Evolutionary conservation across 2,329 filamentous ascomycete genomes (phyloP), one percentile per base, ranked within the genome.

Genomic region (Gnomoniopsis smithogilvyi): DNA sequence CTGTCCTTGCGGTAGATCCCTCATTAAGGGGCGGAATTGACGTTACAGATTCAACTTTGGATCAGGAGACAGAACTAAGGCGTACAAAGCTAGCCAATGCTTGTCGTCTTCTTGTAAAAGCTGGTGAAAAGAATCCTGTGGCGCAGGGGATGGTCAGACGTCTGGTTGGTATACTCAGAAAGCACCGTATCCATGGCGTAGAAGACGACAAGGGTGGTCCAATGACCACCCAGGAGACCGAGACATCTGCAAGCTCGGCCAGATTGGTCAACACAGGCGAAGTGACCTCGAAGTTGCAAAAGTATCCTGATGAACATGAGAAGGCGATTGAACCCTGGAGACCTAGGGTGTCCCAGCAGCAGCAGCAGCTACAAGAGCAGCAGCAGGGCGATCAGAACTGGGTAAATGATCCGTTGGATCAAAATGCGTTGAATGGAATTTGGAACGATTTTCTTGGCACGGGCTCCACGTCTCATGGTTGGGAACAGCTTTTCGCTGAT

Each of bases 401-500:
- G 58, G 21, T 19, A 3, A 36, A 21, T 33, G 57, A 33, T 17
- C 15, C 36, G 6, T 21, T 47, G 43, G 59, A 56, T 12, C 45
- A 47, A 12, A 24, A 30, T 15, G 51, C 22, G 21, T 19, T 58
- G 17, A 21, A 48, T 34, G 47, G 55, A 8, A 59, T 60, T 11
- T 65, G 60, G 62, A 43, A 57, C 33, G 60, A 60, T 26, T 51
- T 63, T 10, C 34, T 60, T 3, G 55, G 54, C n/a, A 54, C 26
- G 19, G 54, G 49, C 3, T 30, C 51, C 7, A 54, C 56, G 1
- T 56, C 60, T 14, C 56, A 52, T 14, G 60, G 59, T 7, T 65
- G 64, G 64, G 56, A 60, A n/a, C 60, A 63, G 24, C 49, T 68
- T 50, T 63, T 64, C 62, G 64, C 62, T 21, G 63, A 64, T 50